Evolutionary conservation across 768 basidiomycete genomes (phyloP).

Genomic region (Lactarius psammicola): DNA sequence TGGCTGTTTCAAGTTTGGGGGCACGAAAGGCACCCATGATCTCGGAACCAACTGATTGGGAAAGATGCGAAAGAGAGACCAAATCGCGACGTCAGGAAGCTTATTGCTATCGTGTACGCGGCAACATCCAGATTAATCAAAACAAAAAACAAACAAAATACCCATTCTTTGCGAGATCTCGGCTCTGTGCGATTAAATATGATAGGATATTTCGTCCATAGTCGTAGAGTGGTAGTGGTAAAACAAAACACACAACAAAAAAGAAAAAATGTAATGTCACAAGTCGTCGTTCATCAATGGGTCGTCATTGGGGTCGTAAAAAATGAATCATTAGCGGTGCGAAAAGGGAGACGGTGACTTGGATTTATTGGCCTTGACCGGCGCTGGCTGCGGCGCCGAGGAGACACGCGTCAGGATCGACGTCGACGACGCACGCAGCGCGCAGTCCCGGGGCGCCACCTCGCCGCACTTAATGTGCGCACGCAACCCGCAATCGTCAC

Average conservation of each 20-base stretch:
- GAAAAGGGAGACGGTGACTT: constrained; percentile 21
- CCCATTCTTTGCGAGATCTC: too few relatives aligned
- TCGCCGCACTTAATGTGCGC: constrained; percentile 90
- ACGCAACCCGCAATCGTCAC: constrained; percentile 86
- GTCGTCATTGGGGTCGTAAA: constrained; percentile 3
- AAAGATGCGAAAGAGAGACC: too few relatives aligned
- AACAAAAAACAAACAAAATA: too few relatives aligned
- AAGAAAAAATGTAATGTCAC: neutral
- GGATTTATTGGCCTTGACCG: constrained; percentile 9
- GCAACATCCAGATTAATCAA: too few relatives aligned
- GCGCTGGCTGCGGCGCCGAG: neutral
- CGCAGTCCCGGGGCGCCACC: constrained; percentile 75
- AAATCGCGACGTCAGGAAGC: too few relatives aligned
- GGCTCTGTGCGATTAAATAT: neutral
- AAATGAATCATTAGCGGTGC: neutral
- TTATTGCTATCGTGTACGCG: too few relatives aligned
- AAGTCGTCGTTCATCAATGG: neutral
- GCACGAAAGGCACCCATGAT: too few relatives aligned
- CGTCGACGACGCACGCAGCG: constrained; percentile 43
- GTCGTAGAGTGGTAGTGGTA: neutral
- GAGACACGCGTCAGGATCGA: neutral
- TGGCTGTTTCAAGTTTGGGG: too few relatives aligned
- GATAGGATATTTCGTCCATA: neutral
- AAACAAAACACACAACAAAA: neutral
- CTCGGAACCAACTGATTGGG: too few relatives aligned